These are phyloP conservation scores for Caloboletus inedulis DNA, from an alignment of 1,284 basidiomycete genomes.

Conservation along the genomic window DNA sequence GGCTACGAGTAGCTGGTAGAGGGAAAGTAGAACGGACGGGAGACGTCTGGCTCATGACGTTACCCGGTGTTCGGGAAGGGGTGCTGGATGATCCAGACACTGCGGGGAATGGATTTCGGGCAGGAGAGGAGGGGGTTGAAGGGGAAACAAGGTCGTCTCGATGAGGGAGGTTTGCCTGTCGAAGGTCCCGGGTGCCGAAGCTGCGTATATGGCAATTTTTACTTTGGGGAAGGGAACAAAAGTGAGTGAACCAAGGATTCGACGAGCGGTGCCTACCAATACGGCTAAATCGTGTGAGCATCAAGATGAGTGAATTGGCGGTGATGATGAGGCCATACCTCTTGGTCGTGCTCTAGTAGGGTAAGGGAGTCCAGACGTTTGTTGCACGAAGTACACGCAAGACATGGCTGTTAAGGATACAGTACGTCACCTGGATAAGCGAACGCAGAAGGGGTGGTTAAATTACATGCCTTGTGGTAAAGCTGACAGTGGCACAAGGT, in stretches of 20 bases:
- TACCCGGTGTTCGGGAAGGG: constrained; percentile 7
- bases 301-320: constrained; percentile 7
- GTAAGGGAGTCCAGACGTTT: constrained; percentile 72
- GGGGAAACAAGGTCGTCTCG: constrained; percentile 34
- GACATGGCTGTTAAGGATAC: constrained; percentile 48
- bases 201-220: constrained; percentile 71
- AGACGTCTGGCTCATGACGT: constrained; percentile 18
- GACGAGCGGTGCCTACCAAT: constrained; percentile 26
- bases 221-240: constrained; percentile 37
- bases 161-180: constrained; percentile 68
- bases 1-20: constrained; percentile 16
- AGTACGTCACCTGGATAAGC: constrained; percentile 5
- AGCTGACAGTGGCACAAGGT: constrained; percentile 41
- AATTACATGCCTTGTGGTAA: constrained; percentile 64
- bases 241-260: background rate
- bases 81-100: constrained; percentile 19
- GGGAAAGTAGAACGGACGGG: constrained; percentile 26
- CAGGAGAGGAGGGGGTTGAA: constrained; percentile 22
- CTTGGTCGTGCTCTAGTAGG: constrained; percentile 71
- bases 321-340: constrained; percentile 44
- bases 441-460: background rate
- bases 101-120: constrained; percentile 18
- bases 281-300: constrained; percentile 21
- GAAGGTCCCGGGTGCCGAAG: constrained; percentile 70
- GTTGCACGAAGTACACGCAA: constrained; percentile 65